Evolutionary conservation across 768 basidiomycete species (phyloP).

Genomic region (Tulasnella sp.): DNA sequence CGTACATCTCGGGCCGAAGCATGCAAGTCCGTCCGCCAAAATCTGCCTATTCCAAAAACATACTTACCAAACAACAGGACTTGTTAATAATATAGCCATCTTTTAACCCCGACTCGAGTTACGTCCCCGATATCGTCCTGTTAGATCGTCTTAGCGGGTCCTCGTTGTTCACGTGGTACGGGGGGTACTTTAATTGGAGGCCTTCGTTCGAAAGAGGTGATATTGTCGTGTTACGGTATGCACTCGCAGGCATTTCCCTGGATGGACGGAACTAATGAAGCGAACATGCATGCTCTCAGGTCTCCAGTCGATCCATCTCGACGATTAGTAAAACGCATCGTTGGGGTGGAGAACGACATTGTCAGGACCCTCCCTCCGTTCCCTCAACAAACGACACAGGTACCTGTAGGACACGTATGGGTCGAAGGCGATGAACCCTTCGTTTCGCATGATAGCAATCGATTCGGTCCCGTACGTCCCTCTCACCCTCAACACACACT

Average conservation of each 20-base stretch:
- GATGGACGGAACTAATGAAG: background rate
- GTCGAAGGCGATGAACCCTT: slow-evolving; percentile 29
- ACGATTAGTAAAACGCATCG: slow-evolving; percentile 28
- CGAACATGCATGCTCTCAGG: slow-evolving; percentile 18
- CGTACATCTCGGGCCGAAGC: background rate
- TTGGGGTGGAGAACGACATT: slow-evolving; percentile 28
- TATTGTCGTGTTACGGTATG: background rate
- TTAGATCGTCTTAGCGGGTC: slow-evolving; percentile 22
- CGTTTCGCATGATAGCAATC: slow-evolving; percentile 27
- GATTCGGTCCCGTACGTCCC: slow-evolving; percentile 27
- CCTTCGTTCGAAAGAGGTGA: slow-evolving; percentile 26
- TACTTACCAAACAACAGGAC: background rate
- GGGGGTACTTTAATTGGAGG: slow-evolving; percentile 23
- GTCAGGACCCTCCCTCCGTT: slow-evolving; percentile 18
- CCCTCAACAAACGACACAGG: slow-evolving; percentile 22
- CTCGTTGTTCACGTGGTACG: slow-evolving; percentile 21
- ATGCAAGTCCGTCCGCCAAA: slow-evolving; percentile 8
- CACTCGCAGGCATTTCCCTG: background rate
- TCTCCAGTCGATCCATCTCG: slow-evolving; percentile 27
- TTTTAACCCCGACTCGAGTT: slow-evolving; percentile 26
- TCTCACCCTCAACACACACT: background rate
- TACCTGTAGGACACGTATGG: slow-evolving; percentile 30
- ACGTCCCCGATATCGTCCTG: slow-evolving; percentile 27
- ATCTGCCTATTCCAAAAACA: background rate
- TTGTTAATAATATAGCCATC: slow-evolving; percentile 24